A percentile compares a stretch with the other conserved stretches of the same genome.
Conservation (phyloP, 2,329 filamentous ascomycete genomes). For the Alternaria novae-zelandiae region DNA sequence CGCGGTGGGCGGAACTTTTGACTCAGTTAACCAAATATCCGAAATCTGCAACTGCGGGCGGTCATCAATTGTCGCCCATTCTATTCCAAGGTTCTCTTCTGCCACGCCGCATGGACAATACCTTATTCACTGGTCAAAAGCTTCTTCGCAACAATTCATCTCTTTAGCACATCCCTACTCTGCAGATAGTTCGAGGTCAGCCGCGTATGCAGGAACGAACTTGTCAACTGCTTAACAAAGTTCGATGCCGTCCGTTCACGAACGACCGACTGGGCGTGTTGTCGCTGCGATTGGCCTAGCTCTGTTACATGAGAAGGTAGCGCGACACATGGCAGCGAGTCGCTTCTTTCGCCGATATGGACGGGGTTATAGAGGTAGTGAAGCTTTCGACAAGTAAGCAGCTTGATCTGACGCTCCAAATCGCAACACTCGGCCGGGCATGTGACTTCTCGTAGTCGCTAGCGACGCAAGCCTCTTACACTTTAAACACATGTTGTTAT, state of each 20-base stretch:
- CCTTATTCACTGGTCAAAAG: background rate
- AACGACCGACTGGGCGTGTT: background rate
- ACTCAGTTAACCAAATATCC: accelerated
- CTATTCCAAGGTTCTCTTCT: too few species aligned
- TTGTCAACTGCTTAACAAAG: background rate
- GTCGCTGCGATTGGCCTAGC: background rate
- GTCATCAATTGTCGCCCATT: background rate
- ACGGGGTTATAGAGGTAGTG: background rate
- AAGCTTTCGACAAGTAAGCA: too few species aligned
- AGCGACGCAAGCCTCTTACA: background rate
- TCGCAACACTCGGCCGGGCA: background rate
- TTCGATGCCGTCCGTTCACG: background rate
- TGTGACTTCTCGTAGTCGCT: background rate
- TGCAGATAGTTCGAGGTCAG: background rate
- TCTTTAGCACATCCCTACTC: background rate
- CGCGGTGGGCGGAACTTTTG: background rate
- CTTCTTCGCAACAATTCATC: background rate
- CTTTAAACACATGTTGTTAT: background rate
- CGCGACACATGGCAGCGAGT: background rate
- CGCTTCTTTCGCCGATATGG: background rate
- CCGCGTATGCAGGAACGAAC: background rate
- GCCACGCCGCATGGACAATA: background rate
- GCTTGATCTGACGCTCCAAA: background rate
- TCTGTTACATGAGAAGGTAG: background rate
- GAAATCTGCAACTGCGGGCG: background rate